Percentiles rank a stretch among this genome's conserved stretches.
Evolutionary conservation across 306 rosid species (phyloP).

Genomic region (Ceratonia siliqua): DNA sequence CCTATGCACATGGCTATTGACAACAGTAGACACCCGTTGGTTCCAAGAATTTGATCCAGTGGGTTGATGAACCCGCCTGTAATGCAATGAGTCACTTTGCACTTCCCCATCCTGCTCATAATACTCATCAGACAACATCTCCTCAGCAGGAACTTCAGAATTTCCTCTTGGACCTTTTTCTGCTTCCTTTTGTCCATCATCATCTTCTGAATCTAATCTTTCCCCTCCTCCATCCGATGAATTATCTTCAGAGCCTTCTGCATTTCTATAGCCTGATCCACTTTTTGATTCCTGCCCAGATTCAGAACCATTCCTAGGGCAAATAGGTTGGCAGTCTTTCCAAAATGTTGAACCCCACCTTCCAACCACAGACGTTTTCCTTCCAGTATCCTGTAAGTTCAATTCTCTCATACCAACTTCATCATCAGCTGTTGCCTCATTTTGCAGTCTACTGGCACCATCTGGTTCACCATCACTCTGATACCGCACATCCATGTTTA

Average conservation of each 20-base stretch:
- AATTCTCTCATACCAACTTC: conserved; percentile 48
- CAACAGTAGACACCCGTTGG: conserved; percentile 50
- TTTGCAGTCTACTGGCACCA: conserved; percentile 54
- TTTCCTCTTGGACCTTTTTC: conserved; percentile 69
- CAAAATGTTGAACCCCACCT: conserved; percentile 98
- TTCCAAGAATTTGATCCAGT: conserved; percentile 63
- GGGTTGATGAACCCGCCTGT: conserved; percentile 52
- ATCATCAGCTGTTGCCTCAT: conserved; percentile 60
- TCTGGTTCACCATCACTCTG: conserved; percentile 77
- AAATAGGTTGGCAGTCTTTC: conserved; percentile 90
- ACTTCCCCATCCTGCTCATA: conserved; percentile 97
- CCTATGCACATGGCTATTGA: conserved; percentile 45
- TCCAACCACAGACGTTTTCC: conserved; percentile 64
- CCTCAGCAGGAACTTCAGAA: conserved; percentile 87
- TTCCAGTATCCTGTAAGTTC: conserved; percentile 65
- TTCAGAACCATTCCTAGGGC: conserved; percentile 67
- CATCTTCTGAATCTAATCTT: conserved; percentile 81
- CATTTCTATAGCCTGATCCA: conserved; percentile 68
- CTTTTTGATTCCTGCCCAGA: conserved; percentile 82
- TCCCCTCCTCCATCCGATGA: conserved; percentile 69
- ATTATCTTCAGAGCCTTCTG: conserved; percentile 69
- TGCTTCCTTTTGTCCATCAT: conserved; percentile 56
- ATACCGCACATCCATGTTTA: conserved; percentile 72
- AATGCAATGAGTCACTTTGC: conserved; percentile 67
- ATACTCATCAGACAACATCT: conserved; percentile 97